Evolutionary conservation across 257 asterid species (phyloP), one percentile per base, ranked within the genome.

Genomic region (Solanum ahanhuiri): DNA sequence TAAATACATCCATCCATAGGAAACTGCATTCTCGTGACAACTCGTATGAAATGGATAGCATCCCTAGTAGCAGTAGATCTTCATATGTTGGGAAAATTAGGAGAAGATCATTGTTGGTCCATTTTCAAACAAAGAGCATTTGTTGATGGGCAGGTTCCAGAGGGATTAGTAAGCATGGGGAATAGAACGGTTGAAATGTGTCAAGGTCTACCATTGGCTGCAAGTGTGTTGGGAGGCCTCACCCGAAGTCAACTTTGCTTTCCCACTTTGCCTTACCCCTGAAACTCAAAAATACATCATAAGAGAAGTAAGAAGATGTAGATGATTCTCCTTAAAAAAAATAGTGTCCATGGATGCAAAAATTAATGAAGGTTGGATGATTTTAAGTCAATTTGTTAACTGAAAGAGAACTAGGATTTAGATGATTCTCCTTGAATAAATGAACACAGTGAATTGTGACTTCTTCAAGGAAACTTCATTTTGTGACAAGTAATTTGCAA

Each of bases 91-190:
- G 35, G 7, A 66, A 66, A 60, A 60, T 60, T 60, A n/a, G 12
- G 89, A 3, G 54, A 22, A 2, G 66, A 75, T 22, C 87, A 90
- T 48, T 60, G 88, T 77, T 86, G 81, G 89, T 43, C 23, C 41
- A 48, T 90, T 76, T 90, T 90, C 75, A 14, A 48, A 9, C 45
- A n/a, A 73, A 48, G 73, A 2, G 90, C 88, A 30, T 88, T 86
- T 73, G 75, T 45, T 37, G 23, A 45, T 30, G 63, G 54, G 3
- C 82, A 86, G 30, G 73, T 81, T 30, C 12, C 6, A 57, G 54
- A 67, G 83, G 87, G 54, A 15, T 11, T 86, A 48, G 85, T 41
- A 45, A 66, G 30, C 79, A 9, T 33, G 79, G 79, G 28, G 2
- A 33, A 71, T 71, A 37, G 2, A 39, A 45, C 84, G 22, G 67